Conservation (phyloP, 495 filamentous ascomycete species). For the Astrothelium macrocarpum region DNA sequence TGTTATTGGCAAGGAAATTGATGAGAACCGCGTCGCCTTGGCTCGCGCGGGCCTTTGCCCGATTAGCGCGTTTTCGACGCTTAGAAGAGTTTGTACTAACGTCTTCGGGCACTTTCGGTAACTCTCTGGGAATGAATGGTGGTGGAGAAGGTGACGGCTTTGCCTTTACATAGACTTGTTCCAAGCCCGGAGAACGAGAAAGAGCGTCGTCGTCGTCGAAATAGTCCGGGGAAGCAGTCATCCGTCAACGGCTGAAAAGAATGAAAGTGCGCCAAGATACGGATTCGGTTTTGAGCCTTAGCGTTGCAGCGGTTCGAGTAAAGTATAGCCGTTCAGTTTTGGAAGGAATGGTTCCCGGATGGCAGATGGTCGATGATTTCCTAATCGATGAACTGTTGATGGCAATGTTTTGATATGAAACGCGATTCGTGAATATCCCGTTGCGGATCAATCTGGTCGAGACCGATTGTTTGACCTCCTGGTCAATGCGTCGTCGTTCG, state of each 20-base stretch:
- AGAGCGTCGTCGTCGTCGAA: slow-evolving; percentile 25
- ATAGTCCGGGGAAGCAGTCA: slow-evolving; percentile 14
- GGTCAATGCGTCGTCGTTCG: neutral
- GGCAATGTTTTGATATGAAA: slow-evolving; percentile 2
- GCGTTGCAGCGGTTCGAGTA: neutral
- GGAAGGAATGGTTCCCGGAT: neutral
- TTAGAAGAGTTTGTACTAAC: slow-evolving; percentile 23
- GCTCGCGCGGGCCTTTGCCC: slow-evolving; percentile 24
- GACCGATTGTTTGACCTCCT: neutral
- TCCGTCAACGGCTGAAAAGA: slow-evolving; percentile 7
- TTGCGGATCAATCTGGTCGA: neutral
- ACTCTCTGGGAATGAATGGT: slow-evolving; percentile 15
- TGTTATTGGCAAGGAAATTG: slow-evolving; percentile 20
- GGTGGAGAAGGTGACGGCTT: slow-evolving; percentile 25
- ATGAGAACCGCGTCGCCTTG: slow-evolving; percentile 28
- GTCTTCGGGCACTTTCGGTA: slow-evolving; percentile 15
- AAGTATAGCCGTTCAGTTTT: slow-evolving; percentile 2
- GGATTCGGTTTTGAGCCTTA: neutral
- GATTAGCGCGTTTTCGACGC: slow-evolving; percentile 24
- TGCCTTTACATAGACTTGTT: slow-evolving; percentile 18
- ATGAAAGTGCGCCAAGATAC: slow-evolving; percentile 16
- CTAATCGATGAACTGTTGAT: neutral
- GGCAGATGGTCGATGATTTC: neutral
- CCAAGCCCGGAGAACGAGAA: slow-evolving; percentile 21
- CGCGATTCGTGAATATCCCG: neutral